These are phyloP conservation scores for Diversispora epigaea DNA, from an alignment of 192 early-diverging fungal genomes.

Conservation along the genomic window DNA sequence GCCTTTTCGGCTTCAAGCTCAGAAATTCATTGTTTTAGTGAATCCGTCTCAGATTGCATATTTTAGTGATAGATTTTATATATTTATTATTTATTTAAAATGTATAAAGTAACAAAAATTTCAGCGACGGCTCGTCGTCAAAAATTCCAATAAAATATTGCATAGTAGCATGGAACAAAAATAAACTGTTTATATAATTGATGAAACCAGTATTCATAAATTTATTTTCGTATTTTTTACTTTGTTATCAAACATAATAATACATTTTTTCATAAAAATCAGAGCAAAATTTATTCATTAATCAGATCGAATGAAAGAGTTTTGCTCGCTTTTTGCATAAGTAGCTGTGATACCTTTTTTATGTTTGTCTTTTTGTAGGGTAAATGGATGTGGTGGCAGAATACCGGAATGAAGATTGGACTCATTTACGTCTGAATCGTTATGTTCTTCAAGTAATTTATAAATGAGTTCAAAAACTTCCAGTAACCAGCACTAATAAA, in stretches of 20 bases:
- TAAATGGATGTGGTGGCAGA: conserved; percentile 29
- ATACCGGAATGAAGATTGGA: conserved; percentile 12
- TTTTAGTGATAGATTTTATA: too few relatives aligned
- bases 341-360: conserved; percentile 20
- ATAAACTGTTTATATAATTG: background rate
- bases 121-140: too few relatives aligned
- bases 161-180: background rate
- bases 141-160: too few relatives aligned
- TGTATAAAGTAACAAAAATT: too few relatives aligned
- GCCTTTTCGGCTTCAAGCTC: too few relatives aligned
- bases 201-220: background rate
- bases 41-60: too few relatives aligned
- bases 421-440: background rate
- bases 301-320: conserved; percentile 11
- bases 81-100: too few relatives aligned
- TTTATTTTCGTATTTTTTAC: background rate
- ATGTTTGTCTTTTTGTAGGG: conserved; percentile 16
- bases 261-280: background rate
- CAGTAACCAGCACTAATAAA: conserved; percentile 12
- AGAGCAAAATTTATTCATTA: background rate
- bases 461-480: background rate
- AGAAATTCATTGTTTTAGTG: too few relatives aligned
- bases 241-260: background rate
- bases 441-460: conserved; percentile 23
- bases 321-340: conserved; percentile 21